Evolutionary conservation across 495 filamentous ascomycete species (phyloP), one percentile per base, ranked within the genome.

Genomic region (Gamarada debralockiae): DNA sequence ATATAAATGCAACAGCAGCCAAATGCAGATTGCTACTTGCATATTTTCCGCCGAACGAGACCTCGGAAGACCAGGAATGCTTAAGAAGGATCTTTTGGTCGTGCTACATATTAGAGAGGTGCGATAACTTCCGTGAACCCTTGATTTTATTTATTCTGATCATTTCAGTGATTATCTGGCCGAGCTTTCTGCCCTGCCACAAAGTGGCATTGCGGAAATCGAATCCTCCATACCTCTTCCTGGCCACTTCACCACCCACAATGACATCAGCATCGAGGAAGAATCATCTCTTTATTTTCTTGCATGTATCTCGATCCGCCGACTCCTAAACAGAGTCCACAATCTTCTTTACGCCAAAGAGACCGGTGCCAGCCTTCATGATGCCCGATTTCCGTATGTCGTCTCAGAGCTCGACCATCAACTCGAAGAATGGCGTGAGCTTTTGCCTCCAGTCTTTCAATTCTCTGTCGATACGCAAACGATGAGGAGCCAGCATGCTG

Each of bases 71-170:
- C 33, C 55, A 61, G 31, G 72, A 76, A 58, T 69, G 71, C 21
- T 65, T 74, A 20, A 62, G 66, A 5, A 62, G 73, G 6, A 74
- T 76, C 20, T 76, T 76, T 48, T 76, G 73, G 72, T 70, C 72
- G 0, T 73, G 71, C 47, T 76, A 73, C 54, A 70, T 76, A 15
- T 65, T 76, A 8, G 73, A 76, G 46, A 71, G 67, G 57, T 60
- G 17, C n/a, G 44, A 4, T 10, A 31, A 24, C n/a, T 48, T 48
- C 17, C 9, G 24, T 44, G 3, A 17, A 17, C 17, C 3, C 20
- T 33, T 20, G 12, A 25, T 15, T 15, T 15, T 20, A 41, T n/a
- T n/a, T 13, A 12, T 8, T n/a, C 38, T 41, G 38, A 41, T 34
- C 31, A 44, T 29, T n/a, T 13, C 7, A 61, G 58, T 21, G 58